These are phyloP conservation scores for Penicillium sp. DNA, from an alignment of 2,329 filamentous ascomycete species.

Conservation along the genomic window DNA sequence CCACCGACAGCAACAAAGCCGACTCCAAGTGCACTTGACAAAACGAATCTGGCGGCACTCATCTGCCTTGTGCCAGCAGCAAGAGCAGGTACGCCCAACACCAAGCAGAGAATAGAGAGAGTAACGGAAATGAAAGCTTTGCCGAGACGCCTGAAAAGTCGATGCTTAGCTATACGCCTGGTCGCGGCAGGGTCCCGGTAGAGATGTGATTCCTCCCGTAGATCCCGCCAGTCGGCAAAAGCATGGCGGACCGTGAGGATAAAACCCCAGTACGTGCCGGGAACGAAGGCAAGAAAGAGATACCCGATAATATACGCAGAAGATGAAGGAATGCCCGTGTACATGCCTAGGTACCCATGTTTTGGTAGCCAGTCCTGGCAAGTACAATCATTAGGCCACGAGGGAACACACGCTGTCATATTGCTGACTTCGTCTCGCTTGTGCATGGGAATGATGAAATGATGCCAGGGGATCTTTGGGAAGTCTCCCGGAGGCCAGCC, in stretches of 20 bases:
- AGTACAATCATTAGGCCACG: too few species aligned
- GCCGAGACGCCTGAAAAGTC: neutral
- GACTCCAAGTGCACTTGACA: neutral
- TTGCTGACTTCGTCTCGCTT: neutral
- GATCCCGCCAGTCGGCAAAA: neutral
- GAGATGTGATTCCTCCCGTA: neutral
- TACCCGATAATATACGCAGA: neutral
- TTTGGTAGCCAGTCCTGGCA: neutral
- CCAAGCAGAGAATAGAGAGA: neutral
- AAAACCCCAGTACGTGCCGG: neutral
- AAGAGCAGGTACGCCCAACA: neutral
- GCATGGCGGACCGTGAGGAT: accelerated
- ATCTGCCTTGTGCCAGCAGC: neutral
- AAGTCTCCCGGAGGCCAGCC: slow-evolving; percentile 31
- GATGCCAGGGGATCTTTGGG: slow-evolving; percentile 40
- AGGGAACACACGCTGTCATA: neutral
- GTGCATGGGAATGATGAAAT: slow-evolving; percentile 37
- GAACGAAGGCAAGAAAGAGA: neutral
- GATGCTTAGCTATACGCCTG: neutral
- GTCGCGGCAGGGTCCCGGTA: neutral
- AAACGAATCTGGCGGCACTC: neutral
- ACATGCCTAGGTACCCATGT: neutral
- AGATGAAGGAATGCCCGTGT: neutral
- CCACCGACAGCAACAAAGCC: neutral
- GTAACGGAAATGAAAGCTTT: neutral